Conservation (phyloP, 208 protist species). For the Spongospora subterranea region DNA sequence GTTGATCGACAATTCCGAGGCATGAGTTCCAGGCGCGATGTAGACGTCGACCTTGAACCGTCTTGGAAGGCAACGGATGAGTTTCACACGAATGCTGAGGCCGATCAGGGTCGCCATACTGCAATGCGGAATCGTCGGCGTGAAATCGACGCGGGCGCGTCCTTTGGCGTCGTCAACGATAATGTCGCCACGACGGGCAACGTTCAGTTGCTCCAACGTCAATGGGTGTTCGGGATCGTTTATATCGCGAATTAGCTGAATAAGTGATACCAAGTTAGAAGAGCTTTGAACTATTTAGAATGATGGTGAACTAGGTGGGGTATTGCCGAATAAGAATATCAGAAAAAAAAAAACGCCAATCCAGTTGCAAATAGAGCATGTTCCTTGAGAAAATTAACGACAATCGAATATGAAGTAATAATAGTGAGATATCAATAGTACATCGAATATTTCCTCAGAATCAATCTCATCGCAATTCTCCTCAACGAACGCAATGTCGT, state of each 20-base stretch:
- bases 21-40: constrained; percentile 88
- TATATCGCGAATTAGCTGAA: constrained; percentile 88
- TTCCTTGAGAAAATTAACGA: neutral
- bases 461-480: constrained; percentile 79
- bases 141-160: constrained; percentile 84
- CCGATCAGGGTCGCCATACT: constrained; percentile 97
- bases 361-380: neutral
- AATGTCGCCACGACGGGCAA: constrained; percentile 87
- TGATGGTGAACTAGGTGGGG: neutral
- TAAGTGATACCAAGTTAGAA: neutral
- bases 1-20: constrained; percentile 85
- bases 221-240: constrained; percentile 97
- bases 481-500: constrained; percentile 61
- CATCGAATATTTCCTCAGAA: constrained; percentile 90
- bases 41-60: constrained; percentile 82
- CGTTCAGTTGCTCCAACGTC: constrained; percentile 95
- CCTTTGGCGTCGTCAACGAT: constrained; percentile 77
- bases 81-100: constrained; percentile 92
- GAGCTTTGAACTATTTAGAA: neutral
- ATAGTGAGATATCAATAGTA: constrained; percentile 20
- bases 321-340: neutral
- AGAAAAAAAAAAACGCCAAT: neutral
- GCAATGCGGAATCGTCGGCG: constrained; percentile 97
- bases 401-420: too few species aligned
- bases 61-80: constrained; percentile 89